Conservation (phyloP, 495 filamentous ascomycete species). For the Daldinia concentrica region DNA sequence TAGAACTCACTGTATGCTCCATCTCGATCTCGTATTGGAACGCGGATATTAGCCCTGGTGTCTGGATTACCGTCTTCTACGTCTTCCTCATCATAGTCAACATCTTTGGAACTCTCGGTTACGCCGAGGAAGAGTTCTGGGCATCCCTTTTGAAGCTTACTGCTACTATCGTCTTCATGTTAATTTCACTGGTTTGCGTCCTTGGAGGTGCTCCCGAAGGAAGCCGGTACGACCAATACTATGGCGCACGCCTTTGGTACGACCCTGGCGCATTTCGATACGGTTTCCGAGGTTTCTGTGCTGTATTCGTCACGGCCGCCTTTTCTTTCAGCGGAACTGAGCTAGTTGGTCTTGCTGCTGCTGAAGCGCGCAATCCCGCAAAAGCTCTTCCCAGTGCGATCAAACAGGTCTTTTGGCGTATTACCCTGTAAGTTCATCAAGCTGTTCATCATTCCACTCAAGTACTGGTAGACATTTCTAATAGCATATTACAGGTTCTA, state of each 20-base stretch:
- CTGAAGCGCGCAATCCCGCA: constrained; percentile 71
- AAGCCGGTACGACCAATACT: constrained; percentile 60
- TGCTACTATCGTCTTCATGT: constrained; percentile 74
- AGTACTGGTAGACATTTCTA: constrained; percentile 23
- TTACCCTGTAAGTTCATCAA: constrained; percentile 52
- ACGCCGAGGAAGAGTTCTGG: constrained; percentile 73
- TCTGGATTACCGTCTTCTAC: constrained; percentile 72
- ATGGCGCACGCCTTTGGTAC: constrained; percentile 70
- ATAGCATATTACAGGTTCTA: constrained; percentile 68
- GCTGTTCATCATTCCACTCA: background rate
- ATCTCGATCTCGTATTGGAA: constrained; percentile 68
- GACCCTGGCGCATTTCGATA: constrained; percentile 77
- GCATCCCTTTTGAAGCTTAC: constrained; percentile 64
- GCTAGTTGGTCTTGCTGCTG: constrained; percentile 76
- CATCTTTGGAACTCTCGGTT: constrained; percentile 76
- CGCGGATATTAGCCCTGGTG: constrained; percentile 60
- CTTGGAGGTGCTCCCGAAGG: constrained; percentile 69
- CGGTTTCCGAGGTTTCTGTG: constrained; percentile 76
- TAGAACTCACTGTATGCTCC: constrained; percentile 64
- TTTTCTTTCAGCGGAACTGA: constrained; percentile 80
- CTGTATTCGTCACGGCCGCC: constrained; percentile 76
- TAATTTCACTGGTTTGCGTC: constrained; percentile 75
- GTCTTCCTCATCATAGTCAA: constrained; percentile 68
- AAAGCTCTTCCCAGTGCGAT: constrained; percentile 71
- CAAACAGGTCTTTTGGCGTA: constrained; percentile 82